These are phyloP conservation scores for Diddensiella transvaalensis DNA, from an alignment of 805 yeast species.

Conservation along the genomic window DNA sequence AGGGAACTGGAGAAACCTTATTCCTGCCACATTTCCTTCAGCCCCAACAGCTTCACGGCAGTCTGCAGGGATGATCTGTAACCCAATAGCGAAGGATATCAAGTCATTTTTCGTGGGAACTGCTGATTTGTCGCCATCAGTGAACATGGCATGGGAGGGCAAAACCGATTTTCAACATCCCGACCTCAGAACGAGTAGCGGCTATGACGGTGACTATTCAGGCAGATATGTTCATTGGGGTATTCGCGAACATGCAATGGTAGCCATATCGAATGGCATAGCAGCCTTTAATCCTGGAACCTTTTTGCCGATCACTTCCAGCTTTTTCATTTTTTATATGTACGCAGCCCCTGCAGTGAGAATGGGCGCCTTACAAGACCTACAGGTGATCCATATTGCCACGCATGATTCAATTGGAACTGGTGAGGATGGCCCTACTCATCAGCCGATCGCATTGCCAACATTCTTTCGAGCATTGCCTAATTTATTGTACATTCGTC, in stretches of 20 bases:
- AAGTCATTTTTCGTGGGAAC: slow-evolving; percentile 35
- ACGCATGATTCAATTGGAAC: slow-evolving; percentile 54
- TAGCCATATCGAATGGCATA: slow-evolving; percentile 91
- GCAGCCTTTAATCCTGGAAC: slow-evolving; percentile 37
- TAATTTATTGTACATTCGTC: slow-evolving; percentile 45
- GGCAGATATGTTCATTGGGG: slow-evolving; percentile 89
- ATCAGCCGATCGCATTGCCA: slow-evolving; percentile 49
- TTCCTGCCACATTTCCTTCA: too few relatives aligned
- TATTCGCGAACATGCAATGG: slow-evolving; percentile 98
- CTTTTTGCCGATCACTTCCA: slow-evolving; percentile 40
- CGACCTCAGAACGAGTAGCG: too few relatives aligned
- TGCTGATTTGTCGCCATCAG: slow-evolving; percentile 46
- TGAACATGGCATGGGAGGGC: slow-evolving; percentile 72
- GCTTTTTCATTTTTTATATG: slow-evolving; percentile 29
- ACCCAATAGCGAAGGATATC: too few relatives aligned
- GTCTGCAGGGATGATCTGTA: too few relatives aligned
- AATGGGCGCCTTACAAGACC: slow-evolving; percentile 44
- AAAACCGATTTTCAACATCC: slow-evolving; percentile 84
- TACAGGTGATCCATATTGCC: slow-evolving; percentile 46
- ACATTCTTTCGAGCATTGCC: slow-evolving; percentile 51
- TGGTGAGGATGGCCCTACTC: slow-evolving; percentile 56
- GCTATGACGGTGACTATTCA: slow-evolving; percentile 13
- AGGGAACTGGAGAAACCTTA: too few relatives aligned
- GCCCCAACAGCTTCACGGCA: too few relatives aligned
- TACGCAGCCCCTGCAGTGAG: slow-evolving; percentile 51